Percentiles rank a stretch among this genome's conserved stretches.
These are phyloP conservation scores for Yamadazyma ubonensis DNA, from an alignment of 805 yeast genomes.

Conservation along the genomic window DNA sequence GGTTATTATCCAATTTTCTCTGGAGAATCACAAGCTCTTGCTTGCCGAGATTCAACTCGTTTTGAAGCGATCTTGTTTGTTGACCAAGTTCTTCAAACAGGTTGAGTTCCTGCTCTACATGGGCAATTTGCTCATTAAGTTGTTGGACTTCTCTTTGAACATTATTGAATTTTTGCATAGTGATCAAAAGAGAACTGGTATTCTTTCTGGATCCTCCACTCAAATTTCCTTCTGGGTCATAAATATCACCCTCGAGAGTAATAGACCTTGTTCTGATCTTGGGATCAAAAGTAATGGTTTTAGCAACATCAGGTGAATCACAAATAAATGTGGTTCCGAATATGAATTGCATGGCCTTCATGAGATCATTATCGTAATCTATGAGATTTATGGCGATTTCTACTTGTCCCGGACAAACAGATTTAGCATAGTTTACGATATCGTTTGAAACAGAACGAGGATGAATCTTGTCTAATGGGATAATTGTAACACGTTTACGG, in stretches of 20 bases:
- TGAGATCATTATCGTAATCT: conserved; percentile 66
- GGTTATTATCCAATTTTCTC: conserved; percentile 54
- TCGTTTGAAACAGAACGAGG: conserved; percentile 54
- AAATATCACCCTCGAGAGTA: conserved; percentile 88
- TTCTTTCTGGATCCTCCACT: conserved; percentile 88
- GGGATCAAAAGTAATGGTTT: conserved; percentile 83
- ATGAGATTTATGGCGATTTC: conserved; percentile 85
- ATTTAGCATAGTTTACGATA: conserved; percentile 63
- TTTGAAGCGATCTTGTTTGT: conserved; percentile 55
- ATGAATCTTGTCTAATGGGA: conserved; percentile 84
- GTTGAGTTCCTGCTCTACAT: conserved; percentile 39
- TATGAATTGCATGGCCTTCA: conserved; percentile 84
- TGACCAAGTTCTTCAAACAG: conserved; percentile 44
- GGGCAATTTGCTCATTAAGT: conserved; percentile 43
- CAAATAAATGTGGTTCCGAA: conserved; percentile 92
- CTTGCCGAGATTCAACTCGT: conserved; percentile 52
- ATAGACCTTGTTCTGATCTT: conserved; percentile 77
- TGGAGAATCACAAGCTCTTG: conserved; percentile 60
- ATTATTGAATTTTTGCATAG: conserved; percentile 63
- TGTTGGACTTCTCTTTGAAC: conserved; percentile 37
- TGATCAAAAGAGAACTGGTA: conserved; percentile 56
- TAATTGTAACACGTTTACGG: conserved; percentile 80
- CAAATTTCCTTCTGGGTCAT: conserved; percentile 93
- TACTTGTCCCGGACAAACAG: conserved; percentile 78
- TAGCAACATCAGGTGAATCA: conserved; percentile 83